These are phyloP conservation scores for Barbarea vulgaris DNA, from an alignment of 345 rosid genomes.

Conservation along the genomic window DNA sequence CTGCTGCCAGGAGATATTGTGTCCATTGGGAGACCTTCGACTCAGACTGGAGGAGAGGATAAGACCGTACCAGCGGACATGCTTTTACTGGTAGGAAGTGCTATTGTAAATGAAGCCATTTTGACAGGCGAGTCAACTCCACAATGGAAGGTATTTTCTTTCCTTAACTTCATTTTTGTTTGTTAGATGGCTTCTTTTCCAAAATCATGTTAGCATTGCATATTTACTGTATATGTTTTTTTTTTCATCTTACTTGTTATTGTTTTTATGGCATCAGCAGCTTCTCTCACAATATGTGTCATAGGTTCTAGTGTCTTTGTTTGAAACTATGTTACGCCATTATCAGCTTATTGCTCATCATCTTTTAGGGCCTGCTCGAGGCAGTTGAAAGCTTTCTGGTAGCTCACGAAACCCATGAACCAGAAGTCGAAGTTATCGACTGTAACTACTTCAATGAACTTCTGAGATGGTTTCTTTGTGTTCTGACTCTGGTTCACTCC, in stretches of 20 bases:
- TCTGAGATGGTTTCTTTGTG: constrained; percentile 65
- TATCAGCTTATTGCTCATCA: too few species aligned
- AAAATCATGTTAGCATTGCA: too few species aligned
- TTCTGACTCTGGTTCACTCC: constrained; percentile 55
- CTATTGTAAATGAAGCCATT: constrained; percentile 97
- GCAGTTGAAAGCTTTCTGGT: constrained; percentile 63
- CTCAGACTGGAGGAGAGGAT: constrained; percentile 89
- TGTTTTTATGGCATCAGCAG: too few species aligned
- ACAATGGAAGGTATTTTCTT: constrained; percentile 86
- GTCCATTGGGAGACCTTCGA: constrained; percentile 89
- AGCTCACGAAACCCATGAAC: constrained; percentile 86
- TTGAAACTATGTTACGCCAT: too few species aligned
- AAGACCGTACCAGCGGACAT: constrained; percentile 97
- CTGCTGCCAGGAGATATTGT: constrained; percentile 94
- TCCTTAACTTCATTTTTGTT: background rate
- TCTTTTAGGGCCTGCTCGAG: constrained; percentile 51
- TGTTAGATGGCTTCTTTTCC: constrained; percentile 6
- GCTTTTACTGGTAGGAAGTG: constrained; percentile 95
- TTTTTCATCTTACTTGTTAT: too few species aligned
- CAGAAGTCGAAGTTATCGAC: constrained; percentile 81
- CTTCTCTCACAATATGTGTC: too few species aligned
- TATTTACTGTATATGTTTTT: too few species aligned
- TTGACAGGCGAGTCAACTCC: constrained; percentile 99
- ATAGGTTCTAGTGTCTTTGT: too few species aligned
- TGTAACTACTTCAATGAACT: constrained; percentile 69